Percentiles rank a stretch among this genome's conserved stretches.
phyloP scores from a whole-genome alignment of 2,329 filamentous ascomycete species.

The Alternaria sp. region DNA sequence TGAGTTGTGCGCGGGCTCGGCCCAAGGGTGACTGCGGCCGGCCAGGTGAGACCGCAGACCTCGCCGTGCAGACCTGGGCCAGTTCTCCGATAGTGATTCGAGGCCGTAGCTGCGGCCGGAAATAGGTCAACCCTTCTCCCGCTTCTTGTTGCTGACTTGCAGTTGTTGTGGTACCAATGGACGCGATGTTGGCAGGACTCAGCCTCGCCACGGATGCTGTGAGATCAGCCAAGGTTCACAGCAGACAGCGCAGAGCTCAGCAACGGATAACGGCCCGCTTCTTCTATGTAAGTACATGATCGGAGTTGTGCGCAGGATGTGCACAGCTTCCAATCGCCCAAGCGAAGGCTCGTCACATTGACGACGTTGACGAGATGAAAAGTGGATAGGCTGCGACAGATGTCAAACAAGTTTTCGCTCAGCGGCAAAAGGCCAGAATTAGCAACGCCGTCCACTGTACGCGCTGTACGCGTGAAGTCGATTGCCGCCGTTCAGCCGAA shows the following conservation, averaged over 20 bases:
- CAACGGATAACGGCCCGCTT: background rate
- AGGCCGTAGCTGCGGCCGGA: background rate
- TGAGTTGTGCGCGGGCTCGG: slow-evolving; percentile 6
- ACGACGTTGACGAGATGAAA: slow-evolving; percentile 12
- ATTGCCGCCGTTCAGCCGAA: background rate
- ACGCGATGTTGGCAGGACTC: background rate
- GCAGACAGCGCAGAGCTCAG: background rate
- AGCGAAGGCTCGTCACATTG: background rate
- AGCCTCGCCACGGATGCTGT: background rate
- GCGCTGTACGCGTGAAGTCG: background rate
- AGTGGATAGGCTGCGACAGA: slow-evolving; percentile 10
- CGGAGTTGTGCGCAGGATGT: background rate
- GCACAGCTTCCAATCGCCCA: background rate
- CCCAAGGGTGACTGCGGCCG: slow-evolving; percentile 13
- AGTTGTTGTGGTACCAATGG: background rate
- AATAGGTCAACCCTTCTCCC: background rate
- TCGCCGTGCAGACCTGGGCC: slow-evolving; percentile 2
- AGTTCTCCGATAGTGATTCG: background rate
- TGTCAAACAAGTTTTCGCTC: slow-evolving; percentile 6
- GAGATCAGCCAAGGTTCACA: background rate
- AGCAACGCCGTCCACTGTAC: background rate
- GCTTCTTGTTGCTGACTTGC: background rate
- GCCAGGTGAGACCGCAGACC: slow-evolving; percentile 10
- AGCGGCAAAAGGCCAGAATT: slow-evolving; percentile 1
- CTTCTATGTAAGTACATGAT: background rate